phyloP scores from a whole-genome alignment of 495 filamentous ascomycete species.

The Xylaria telfairii region DNA sequence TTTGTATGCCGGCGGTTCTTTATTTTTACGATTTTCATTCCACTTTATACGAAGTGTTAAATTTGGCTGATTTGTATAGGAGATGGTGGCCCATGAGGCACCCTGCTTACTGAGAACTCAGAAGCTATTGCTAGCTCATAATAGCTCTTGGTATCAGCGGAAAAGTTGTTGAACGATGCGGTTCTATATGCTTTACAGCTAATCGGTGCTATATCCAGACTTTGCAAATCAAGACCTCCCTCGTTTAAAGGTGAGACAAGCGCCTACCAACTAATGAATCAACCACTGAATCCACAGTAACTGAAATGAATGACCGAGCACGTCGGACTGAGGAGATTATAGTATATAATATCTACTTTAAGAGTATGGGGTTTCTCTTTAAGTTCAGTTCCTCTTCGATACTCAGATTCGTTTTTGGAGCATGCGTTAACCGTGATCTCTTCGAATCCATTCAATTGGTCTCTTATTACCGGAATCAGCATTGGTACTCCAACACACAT shows the following conservation, averaged over 20 bases:
- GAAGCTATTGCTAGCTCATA: conserved; percentile 44
- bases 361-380: conserved; percentile 40
- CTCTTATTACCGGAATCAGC: too few relatives aligned
- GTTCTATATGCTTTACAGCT: conserved; percentile 41
- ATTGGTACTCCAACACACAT: too few relatives aligned
- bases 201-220: conserved; percentile 37
- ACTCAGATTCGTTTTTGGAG: too few relatives aligned
- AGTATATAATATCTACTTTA: conserved; percentile 42
- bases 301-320: not conserved
- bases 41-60: too few relatives aligned
- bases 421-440: too few relatives aligned
- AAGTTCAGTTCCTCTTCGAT: not conserved
- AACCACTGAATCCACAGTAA: not conserved
- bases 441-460: too few relatives aligned
- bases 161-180: conserved; percentile 50
- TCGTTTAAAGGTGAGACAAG: not conserved
- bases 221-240: not conserved
- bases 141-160: conserved; percentile 49
- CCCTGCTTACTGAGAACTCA: not conserved
- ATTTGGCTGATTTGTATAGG: too few relatives aligned
- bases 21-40: too few relatives aligned
- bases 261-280: not conserved
- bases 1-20: too few relatives aligned
- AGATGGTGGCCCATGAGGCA: too few relatives aligned
- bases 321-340: not conserved